A percentile compares a stretch with the other conserved stretches of the same genome.
phyloP scores from a whole-genome alignment of 352 stramenopile genomes.

The Halophytophthora batemanensis region DNA sequence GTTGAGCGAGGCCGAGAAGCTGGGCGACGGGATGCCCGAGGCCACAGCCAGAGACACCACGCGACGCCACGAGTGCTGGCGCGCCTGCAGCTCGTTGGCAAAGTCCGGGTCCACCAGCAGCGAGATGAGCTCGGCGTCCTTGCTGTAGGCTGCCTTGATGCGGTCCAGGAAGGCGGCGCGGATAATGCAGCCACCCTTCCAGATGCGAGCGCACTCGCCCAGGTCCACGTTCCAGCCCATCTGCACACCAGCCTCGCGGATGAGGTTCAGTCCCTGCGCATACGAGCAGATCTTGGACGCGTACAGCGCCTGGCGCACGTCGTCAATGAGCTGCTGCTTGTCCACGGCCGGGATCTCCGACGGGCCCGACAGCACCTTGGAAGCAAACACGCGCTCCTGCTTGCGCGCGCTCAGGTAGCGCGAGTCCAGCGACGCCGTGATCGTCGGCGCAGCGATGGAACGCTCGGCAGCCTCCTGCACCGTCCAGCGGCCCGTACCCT shows the following conservation, averaged over 20 bases:
- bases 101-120: constrained; percentile 98
- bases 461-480: constrained; percentile 95
- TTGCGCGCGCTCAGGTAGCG: constrained; percentile 96
- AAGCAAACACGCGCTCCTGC: constrained; percentile 93
- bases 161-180: constrained; percentile 96
- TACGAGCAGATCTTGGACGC: constrained; percentile 99
- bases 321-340: constrained; percentile 95
- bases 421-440: constrained; percentile 95
- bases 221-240: constrained; percentile 97
- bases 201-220: constrained; percentile 97
- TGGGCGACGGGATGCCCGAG: constrained; percentile 91
- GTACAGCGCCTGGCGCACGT: constrained; percentile 96
- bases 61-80: constrained; percentile 95
- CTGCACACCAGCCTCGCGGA: constrained; percentile 92
- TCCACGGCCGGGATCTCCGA: constrained; percentile 90
- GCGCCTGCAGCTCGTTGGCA: constrained; percentile 92
- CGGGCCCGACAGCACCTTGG: constrained; percentile 92
- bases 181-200: constrained; percentile 99
- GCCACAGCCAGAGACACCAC: constrained; percentile 96
- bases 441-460: constrained; percentile 96
- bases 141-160: constrained; percentile 94
- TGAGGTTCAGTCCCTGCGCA: constrained; percentile 95
- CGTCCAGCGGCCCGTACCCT: constrained; percentile 97
- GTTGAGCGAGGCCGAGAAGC: constrained; percentile 90
- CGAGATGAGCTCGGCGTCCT: constrained; percentile 92